Conservation (phyloP, 108 stramenopile species). For the Pseudonitzschia delicatissima region DNA sequence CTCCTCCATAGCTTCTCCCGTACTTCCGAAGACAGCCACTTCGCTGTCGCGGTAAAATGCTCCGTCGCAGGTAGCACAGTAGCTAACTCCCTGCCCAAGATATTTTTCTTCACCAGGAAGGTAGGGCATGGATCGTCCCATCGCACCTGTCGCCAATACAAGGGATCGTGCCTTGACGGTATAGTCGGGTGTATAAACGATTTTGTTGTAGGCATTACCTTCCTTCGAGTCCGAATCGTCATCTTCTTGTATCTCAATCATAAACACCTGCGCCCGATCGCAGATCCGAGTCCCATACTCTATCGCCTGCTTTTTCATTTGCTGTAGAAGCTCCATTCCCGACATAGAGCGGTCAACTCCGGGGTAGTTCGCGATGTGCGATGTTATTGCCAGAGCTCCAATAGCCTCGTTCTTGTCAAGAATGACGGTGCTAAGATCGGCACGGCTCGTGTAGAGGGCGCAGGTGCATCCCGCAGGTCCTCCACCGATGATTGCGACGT, state of each 20-base stretch:
- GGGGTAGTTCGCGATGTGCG: conserved; percentile 52
- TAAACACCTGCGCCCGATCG: conserved; percentile 31
- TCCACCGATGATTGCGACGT: conserved; percentile 62
- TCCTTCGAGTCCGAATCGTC: not conserved
- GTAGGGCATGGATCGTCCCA: conserved; percentile 57
- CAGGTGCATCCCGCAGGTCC: conserved; percentile 66
- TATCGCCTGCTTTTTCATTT: conserved; percentile 45
- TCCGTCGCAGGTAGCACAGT: conserved; percentile 92
- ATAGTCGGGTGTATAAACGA: conserved; percentile 35
- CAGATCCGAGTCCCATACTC: conserved; percentile 34
- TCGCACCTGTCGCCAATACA: conserved; percentile 86
- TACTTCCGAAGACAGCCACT: conserved; percentile 62
- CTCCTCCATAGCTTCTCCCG: conserved; percentile 66
- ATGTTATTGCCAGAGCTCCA: conserved; percentile 43
- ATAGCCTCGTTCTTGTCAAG: conserved; percentile 49
- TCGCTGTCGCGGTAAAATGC: conserved; percentile 72
- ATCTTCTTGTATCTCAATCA: conserved; percentile 30
- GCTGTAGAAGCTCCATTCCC: conserved; percentile 43
- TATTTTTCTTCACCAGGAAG: conserved; percentile 70
- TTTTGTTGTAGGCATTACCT: conserved; percentile 16
- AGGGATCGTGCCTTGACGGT: conserved; percentile 33
- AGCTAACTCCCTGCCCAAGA: conserved; percentile 80
- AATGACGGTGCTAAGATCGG: conserved; percentile 46
- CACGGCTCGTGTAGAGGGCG: conserved; percentile 51
- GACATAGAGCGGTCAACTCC: conserved; percentile 32